Evolutionary conservation across 2,329 filamentous ascomycete species (phyloP).

Genomic region (Ilyonectria destructans): DNA sequence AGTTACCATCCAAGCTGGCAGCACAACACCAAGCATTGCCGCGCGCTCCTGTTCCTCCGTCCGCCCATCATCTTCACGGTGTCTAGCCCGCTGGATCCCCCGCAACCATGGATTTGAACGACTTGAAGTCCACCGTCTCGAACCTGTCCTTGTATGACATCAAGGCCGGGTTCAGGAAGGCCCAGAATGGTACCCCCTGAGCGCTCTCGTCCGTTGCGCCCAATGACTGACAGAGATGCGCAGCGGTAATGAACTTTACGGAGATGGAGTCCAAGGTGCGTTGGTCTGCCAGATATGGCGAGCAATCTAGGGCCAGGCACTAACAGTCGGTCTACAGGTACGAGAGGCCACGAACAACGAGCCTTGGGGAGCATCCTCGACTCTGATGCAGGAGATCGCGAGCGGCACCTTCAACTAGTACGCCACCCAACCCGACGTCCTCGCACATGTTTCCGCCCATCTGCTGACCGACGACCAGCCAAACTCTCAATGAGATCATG

Average conservation of each 20-base stretch:
- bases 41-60: slow-evolving; percentile 21
- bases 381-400: slow-evolving; percentile 97
- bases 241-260: slow-evolving; percentile 98
- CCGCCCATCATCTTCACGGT: slow-evolving; percentile 17
- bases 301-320: slow-evolving; percentile 22
- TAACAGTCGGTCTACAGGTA: slow-evolving; percentile 70
- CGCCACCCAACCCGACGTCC: slow-evolving; percentile 52
- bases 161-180: slow-evolving; percentile 94
- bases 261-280: slow-evolving; percentile 86
- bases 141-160: slow-evolving; percentile 95
- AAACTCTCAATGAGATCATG: slow-evolving; percentile 99
- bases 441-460: slow-evolving; percentile 12
- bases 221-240: slow-evolving; percentile 49
- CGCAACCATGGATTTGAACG: slow-evolving; percentile 85
- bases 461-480: slow-evolving; percentile 68
- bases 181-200: slow-evolving; percentile 86
- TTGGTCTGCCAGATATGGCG: slow-evolving; percentile 30
- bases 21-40: slow-evolving; percentile 31
- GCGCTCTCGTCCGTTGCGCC: slow-evolving; percentile 28
- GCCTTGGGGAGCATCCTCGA: slow-evolving; percentile 91
- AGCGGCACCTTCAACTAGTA: slow-evolving; percentile 99
- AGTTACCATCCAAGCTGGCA: slow-evolving; percentile 20
- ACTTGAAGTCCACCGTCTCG: slow-evolving; percentile 87
- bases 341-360: slow-evolving; percentile 99
- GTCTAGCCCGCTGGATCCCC: slow-evolving; percentile 39